Evolutionary conservation across 1,284 basidiomycete genomes (phyloP), one percentile per base, ranked within the genome.

Genomic region (Rhodofomes roseus): DNA sequence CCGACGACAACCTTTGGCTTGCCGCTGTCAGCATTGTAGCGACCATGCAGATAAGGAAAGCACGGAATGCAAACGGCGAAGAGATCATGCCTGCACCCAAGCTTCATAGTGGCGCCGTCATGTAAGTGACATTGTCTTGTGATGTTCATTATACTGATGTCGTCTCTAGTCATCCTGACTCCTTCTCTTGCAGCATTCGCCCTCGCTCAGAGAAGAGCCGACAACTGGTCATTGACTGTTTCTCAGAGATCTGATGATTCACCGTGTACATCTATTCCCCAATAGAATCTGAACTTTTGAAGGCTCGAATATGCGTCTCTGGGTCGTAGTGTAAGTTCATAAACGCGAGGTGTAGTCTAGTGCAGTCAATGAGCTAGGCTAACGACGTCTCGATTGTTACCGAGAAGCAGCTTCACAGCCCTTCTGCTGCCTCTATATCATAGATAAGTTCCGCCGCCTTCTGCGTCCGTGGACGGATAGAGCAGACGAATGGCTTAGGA

Each of bases 21-120:
- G 68, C 66, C 12, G 66, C 65, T 20, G 54, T 60, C 1, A 63
- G 60, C 41, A 55, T 63, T n/a, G 41, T 63, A 12, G 63, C 63
- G 25, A 65, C 63, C 1, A 55, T 65, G 60, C 51, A 65, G 23
- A 62, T 65, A 16, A 22, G 23, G 3, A 55, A 54, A 40, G 59
- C 63, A 7, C 41, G 25, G 9, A 60, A 63, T 25, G 55, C 52
- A 36, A 14, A 43, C 1, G 63, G 63, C 9, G 23, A 48, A 1
- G 40, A 56, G 36, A 63, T 62, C 34, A 51, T 20, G 12, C 46
- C 34, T 44, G 56, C n/a, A 22, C 55, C 14, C 5, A 22, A 41
- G 36, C 6, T 11, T 43, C 39, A 18, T 8, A 39, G 5, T 18
- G 56, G 56, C 8, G 20, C 36, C 20, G 14, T 37, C 25, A 36